Evolutionary conservation across 2,329 filamentous ascomycete genomes (phyloP).

Genomic region (Hypocreales sp.): DNA sequence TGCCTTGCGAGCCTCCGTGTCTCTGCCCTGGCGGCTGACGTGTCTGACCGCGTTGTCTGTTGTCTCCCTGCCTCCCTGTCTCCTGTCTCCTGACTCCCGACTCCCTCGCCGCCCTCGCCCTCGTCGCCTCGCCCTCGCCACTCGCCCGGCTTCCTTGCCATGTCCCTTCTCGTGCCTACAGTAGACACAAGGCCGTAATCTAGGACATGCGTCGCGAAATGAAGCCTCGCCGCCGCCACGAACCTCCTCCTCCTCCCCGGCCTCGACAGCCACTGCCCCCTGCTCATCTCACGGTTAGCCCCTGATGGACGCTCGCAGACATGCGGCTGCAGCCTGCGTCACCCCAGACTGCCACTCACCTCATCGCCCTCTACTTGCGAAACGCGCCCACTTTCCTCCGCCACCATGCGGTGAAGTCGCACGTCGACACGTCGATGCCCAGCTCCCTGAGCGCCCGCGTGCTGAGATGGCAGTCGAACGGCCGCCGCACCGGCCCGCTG

Average conservation of each 20-base stretch:
- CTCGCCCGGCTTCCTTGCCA: too few relatives aligned
- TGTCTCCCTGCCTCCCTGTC: too few relatives aligned
- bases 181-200: too few relatives aligned
- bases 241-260: neutral
- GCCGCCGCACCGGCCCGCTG: constrained; percentile 56
- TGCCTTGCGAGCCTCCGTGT: too few relatives aligned
- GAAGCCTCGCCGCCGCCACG: neutral
- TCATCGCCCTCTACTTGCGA: constrained; percentile 24
- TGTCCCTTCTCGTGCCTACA: too few relatives aligned
- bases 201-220: neutral
- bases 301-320: too few relatives aligned
- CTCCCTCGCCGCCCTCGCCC: too few relatives aligned
- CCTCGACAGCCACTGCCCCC: neutral
- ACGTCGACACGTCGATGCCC: constrained; percentile 58
- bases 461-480: constrained; percentile 79
- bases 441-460: constrained; percentile 58
- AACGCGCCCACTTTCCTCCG: constrained; percentile 45
- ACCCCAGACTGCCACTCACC: neutral
- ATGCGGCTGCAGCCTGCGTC: neutral
- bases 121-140: too few relatives aligned
- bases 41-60: too few relatives aligned
- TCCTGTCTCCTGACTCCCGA: too few relatives aligned
- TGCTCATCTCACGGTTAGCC: too few relatives aligned
- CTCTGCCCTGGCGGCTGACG: too few relatives aligned
- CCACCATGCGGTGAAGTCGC: constrained; percentile 76